Percentiles rank a stretch among this genome's conserved stretches.
Evolutionary conservation across 2,329 filamentous ascomycete species (phyloP).

Genomic region (Fusarium sp.): DNA sequence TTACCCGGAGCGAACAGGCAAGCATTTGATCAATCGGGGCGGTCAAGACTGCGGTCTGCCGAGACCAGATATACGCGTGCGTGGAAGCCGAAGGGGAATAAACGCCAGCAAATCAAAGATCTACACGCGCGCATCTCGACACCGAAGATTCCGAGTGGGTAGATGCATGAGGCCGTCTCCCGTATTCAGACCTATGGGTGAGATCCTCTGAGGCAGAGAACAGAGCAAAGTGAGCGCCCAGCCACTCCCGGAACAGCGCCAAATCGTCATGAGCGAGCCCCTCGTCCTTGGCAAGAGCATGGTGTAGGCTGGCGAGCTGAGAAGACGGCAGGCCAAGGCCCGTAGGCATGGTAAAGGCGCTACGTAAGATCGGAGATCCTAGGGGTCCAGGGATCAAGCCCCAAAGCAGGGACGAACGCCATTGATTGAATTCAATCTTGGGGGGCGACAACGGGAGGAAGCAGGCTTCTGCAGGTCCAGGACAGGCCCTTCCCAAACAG

Average conservation of each 20-base stretch:
- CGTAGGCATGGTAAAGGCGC: conserved; percentile 25
- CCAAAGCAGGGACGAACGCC: conserved; percentile 17
- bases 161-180: conserved; percentile 6
- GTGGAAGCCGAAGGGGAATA: not conserved
- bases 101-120: conserved; percentile 16
- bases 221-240: conserved; percentile 20
- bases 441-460: not conserved
- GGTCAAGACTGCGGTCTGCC: conserved; percentile 22
- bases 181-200: not conserved
- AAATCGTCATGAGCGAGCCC: conserved; percentile 45
- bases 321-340: not conserved
- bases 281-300: conserved; percentile 32
- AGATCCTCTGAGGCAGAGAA: not conserved
- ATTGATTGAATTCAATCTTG: conserved; percentile 8
- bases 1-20: conserved; percentile 25
- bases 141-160: not conserved
- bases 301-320: conserved; percentile 27
- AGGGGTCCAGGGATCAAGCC: conserved; percentile 40
- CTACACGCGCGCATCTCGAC: not conserved
- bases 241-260: conserved; percentile 41
- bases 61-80: conserved; percentile 17
- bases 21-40: conserved; percentile 6
- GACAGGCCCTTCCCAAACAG: conserved; percentile 24
- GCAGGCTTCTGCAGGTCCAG: conserved; percentile 41
- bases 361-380: conserved; percentile 46